Evolutionary conservation across 108 stramenopile genomes (phyloP).

Genomic region (Cylindrotheca fusiformis): DNA sequence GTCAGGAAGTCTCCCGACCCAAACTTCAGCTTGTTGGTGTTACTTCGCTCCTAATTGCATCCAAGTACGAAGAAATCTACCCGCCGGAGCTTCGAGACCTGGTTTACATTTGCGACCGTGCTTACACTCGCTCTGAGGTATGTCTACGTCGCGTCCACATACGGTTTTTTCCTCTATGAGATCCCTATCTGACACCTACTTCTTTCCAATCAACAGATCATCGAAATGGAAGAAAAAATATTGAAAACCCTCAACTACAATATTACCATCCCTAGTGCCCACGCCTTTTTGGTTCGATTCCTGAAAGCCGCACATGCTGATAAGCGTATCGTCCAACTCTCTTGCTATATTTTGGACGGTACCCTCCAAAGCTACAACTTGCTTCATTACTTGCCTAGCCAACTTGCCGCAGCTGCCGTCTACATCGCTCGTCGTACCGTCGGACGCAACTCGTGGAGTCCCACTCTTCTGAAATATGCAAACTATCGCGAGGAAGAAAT

Average conservation of each 20-base stretch:
- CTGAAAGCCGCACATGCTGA: conserved; percentile 94
- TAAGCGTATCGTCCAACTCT: conserved; percentile 86
- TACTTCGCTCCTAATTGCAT: conserved; percentile 94
- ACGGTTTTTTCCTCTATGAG: not conserved
- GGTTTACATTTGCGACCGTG: conserved; percentile 95
- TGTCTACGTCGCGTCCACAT: not conserved
- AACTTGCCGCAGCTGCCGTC: conserved; percentile 90
- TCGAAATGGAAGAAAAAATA: conserved; percentile 93
- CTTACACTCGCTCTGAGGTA: conserved; percentile 52
- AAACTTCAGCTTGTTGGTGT: conserved; percentile 97
- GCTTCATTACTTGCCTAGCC: conserved; percentile 87
- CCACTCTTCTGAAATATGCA: conserved; percentile 88
- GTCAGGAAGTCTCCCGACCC: conserved; percentile 70
- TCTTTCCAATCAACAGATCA: conserved; percentile 73
- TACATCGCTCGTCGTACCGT: conserved; percentile 85
- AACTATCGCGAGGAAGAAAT: conserved; percentile 82
- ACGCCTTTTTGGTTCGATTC: conserved; percentile 91
- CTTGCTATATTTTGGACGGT: conserved; percentile 92
- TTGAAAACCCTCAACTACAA: conserved; percentile 86
- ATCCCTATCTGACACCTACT: conserved; percentile 3
- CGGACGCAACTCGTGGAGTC: conserved; percentile 87
- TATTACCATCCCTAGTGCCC: conserved; percentile 87
- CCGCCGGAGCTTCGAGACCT: conserved; percentile 97
- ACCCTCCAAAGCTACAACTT: conserved; percentile 90
- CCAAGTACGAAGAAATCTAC: conserved; percentile 99